Evolutionary conservation across 2,329 filamentous ascomycete species (phyloP).

Genomic region (Zalaria obscura): DNA sequence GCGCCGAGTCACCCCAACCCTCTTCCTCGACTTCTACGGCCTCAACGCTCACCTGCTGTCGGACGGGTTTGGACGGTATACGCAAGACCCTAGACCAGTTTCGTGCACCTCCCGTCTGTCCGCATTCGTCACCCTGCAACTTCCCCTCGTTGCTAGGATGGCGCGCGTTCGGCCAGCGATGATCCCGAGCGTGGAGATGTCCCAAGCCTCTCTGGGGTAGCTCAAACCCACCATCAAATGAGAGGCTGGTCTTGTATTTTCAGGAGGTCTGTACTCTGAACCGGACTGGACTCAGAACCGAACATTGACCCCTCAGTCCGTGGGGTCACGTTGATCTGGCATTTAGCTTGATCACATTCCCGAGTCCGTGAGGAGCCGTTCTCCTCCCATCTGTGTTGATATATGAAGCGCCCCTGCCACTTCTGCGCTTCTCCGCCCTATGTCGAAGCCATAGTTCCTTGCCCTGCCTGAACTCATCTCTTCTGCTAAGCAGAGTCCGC

Average conservation of each 20-base stretch:
- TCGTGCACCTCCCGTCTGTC: neutral
- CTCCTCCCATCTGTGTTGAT: neutral
- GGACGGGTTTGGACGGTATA: too few relatives aligned
- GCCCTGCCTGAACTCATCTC: neutral
- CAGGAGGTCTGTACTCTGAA: too few relatives aligned
- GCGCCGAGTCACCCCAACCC: too few relatives aligned
- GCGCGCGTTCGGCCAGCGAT: neutral
- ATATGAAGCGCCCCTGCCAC: neutral
- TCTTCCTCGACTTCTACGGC: too few relatives aligned
- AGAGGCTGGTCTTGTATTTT: too few relatives aligned
- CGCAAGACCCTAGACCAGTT: neutral
- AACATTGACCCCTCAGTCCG: neutral
- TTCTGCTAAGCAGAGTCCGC: too few relatives aligned
- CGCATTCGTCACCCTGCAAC: neutral
- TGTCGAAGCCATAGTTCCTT: neutral
- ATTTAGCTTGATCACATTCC: too few relatives aligned
- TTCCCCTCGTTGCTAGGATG: neutral
- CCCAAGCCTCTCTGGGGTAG: constrained; percentile 1
- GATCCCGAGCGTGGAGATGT: neutral
- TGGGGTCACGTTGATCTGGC: neutral
- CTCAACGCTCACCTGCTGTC: too few relatives aligned
- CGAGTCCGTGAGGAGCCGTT: neutral
- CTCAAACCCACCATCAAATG: neutral
- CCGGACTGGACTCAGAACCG: neutral
- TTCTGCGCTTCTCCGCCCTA: neutral